Base-by-base conservation (phyloP, 495 filamentous ascomycete genomes). In the Aspergillus coremiiformis region DNA sequence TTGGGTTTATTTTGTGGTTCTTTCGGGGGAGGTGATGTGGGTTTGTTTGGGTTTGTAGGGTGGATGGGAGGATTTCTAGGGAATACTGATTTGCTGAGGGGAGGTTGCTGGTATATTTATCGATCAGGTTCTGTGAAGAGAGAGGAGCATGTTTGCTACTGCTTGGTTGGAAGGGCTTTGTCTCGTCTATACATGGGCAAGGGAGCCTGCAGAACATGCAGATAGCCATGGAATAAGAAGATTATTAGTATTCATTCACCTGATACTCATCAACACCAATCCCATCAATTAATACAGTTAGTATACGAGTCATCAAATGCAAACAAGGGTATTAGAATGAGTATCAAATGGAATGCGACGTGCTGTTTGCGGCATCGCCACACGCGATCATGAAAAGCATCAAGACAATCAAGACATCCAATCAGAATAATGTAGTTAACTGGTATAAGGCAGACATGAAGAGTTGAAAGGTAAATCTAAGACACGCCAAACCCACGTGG, bases 321-420 rank as follows among this genome's bases (percentile, higher is more conserved):
- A 51, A 46, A 51, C 47, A 39, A 39, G 47, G 51, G 43, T 53
- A 52, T 49, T 49, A 53, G 39, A 43, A 39, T 48, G 44, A 43
- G 44, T 47, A 51, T 43, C 46, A 41, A 41, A 41, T 17, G 37
- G 37, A 7, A 17, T 41, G 15, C 9, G n/a, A 19, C 17, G 33
- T 5, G 37, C 37, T 17, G 37, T 41, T 41, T 41, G 37, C 37
- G 15, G 37, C 37, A 41, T 41, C 49, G 42, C 48, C 29, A 57
- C 53, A 51, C 50, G 54, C 50, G 33, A 44, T 45, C 52, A 49
- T 54, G 19, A 54, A 51, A 47, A 58, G 33, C 52, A 55, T 59
- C 32, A 54, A 51, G 47, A 52, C 52, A 55, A 55, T 59, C 32
- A 54, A 51, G 47, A 52, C 52, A 55, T 59, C 41, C 48, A 52